A percentile compares a stretch with the other conserved stretches of the same genome.
These are phyloP conservation scores for Euphorbia celastroides DNA, from an alignment of 441 rosid genomes.

Conservation along the genomic window DNA sequence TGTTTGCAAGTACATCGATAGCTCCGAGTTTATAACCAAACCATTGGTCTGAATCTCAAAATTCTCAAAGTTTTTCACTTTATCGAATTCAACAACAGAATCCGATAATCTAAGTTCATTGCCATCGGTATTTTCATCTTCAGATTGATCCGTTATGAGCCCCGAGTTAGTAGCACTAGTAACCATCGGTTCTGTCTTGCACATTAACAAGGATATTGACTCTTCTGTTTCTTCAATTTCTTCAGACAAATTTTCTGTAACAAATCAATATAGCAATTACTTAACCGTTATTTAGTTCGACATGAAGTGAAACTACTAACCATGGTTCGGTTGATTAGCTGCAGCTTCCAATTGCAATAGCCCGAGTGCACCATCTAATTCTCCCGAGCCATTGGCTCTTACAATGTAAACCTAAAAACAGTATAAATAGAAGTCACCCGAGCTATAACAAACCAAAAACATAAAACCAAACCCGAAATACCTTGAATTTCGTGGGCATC, in stretches of 20 bases:
- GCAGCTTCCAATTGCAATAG: constrained; percentile 31
- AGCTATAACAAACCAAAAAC: background rate
- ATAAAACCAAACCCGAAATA: constrained; percentile 9
- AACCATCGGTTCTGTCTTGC: constrained; percentile 9
- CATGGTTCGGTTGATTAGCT: constrained; percentile 11
- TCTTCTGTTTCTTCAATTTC: constrained; percentile 14
- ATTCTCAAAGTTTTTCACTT: constrained; percentile 6
- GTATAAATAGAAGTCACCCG: background rate
- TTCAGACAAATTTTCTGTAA: constrained; percentile 15
- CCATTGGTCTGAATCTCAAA: constrained; percentile 4
- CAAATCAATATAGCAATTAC: background rate
- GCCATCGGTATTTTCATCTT: background rate
- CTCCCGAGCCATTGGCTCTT: constrained; percentile 31
- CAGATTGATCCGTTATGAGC: constrained; percentile 6
- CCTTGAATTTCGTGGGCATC: constrained; percentile 39
- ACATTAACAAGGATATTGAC: constrained; percentile 12
- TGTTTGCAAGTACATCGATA: background rate
- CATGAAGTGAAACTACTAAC: constrained; percentile 19
- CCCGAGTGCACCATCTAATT: constrained; percentile 38
- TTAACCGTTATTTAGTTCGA: background rate
- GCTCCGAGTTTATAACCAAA: constrained; percentile 7
- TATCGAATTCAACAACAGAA: background rate
- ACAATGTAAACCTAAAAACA: constrained; percentile 40
- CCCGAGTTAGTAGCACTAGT: background rate
- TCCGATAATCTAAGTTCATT: constrained; percentile 5